Base-by-base conservation (phyloP, 805 yeast species). In the Ogataea allantospora region DNA sequence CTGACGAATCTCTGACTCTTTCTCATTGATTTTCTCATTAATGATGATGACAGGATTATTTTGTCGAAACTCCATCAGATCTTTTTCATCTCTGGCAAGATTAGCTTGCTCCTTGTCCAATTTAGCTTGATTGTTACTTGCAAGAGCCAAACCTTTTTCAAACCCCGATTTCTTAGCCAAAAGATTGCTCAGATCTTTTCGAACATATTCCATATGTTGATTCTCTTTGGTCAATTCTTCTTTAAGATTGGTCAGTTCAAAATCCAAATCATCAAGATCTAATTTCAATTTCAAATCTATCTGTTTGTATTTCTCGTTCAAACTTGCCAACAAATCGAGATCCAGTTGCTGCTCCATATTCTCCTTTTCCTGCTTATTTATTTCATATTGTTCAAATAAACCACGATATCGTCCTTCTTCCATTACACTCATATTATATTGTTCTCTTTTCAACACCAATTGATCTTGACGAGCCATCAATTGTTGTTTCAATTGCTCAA, bases 341-440 rank as follows among this genome's bases (percentile, higher is more conserved):
- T 42, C 44, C 21, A 57, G 44, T 12, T 46, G 37, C 9, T 30
- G 28, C 12, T 52, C 35, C 7, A 50, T 15, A 7, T 38, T 29
- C 24, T 26, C 41, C 35, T 42, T 42, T 35, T 20, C 44, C 32
- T 37, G 19, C 27, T 39, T 38, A 48, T 56, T 50, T 7, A 30
- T 31, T 15, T 48, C 46, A 46, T 55, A 55, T 22, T 42, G 51
- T 10, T 52, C 58, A 27, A 50, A 40, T 8, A 51, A 42, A 2
- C 62, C 73, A 35, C 66, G 65, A 30, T 80, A 58, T 33, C 75
- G 70, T 5, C 91, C 95, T 44, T 77, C 78, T 33, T 63, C 51
- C 21, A 77, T 62, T 1, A 74, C 70, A 7, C 68, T 54, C 1
- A 51, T 42, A 41, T 67, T 68, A 24, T 65, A 64, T 1, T 58